phyloP scores from a whole-genome alignment of 2,329 filamentous ascomycete species.

The Fusarium papillatum region DNA sequence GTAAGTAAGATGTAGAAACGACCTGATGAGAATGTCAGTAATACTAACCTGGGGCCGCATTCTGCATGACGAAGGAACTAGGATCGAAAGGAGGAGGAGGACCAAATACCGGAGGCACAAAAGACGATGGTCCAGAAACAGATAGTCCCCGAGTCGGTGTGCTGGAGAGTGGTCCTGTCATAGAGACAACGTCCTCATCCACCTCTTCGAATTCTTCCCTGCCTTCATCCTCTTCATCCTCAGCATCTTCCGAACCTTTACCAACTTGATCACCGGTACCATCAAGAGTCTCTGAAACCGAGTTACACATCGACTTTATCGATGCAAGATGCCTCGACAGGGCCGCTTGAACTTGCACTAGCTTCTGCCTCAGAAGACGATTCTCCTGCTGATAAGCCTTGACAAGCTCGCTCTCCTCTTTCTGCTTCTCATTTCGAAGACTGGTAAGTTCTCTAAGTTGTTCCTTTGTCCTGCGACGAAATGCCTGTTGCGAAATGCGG shows the following conservation, averaged over 20 bases:
- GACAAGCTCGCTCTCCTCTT: slow-evolving; percentile 40
- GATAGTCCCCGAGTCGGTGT: background rate
- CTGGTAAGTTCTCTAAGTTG: slow-evolving; percentile 43
- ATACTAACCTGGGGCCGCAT: background rate
- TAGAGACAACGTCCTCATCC: background rate
- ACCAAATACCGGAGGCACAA: slow-evolving; percentile 6
- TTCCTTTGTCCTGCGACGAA: slow-evolving; percentile 48
- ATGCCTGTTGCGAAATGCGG: slow-evolving; percentile 48
- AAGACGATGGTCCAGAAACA: background rate
- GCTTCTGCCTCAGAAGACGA: slow-evolving; percentile 39
- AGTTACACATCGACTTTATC: slow-evolving; percentile 41
- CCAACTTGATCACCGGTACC: background rate
- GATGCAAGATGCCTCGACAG: slow-evolving; percentile 41
- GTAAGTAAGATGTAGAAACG: accelerated
- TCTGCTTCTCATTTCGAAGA: slow-evolving; percentile 37
- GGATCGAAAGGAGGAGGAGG: background rate
- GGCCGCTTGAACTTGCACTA: slow-evolving; percentile 46
- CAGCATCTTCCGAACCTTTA: background rate
- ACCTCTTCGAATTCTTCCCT: background rate
- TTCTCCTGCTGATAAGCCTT: slow-evolving; percentile 45
- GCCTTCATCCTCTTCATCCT: background rate
- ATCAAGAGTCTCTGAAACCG: slow-evolving; percentile 43
- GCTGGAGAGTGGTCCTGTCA: background rate
- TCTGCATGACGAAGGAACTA: background rate
- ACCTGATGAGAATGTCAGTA: accelerated